Base-by-base conservation (phyloP, 176 grass and related monocot genomes). In the Typha latifolia region DNA sequence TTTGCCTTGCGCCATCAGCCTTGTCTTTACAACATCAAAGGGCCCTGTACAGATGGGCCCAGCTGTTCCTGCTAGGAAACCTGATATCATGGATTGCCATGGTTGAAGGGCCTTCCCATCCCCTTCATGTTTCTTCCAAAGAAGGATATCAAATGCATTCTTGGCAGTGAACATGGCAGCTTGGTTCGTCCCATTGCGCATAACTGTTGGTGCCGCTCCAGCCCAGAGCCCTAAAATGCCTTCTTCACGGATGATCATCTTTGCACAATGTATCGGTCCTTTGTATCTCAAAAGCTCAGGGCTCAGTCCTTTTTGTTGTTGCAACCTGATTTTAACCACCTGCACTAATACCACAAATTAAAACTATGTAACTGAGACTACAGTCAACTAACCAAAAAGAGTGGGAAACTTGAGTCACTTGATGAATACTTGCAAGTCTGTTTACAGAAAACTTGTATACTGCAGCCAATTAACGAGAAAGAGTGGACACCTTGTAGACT, bases 111-210 rank as follows among this genome's bases (percentile, higher is more conserved):
- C 80, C 70, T 72, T 94, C 0, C 95, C 81, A 3, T 99, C 95
- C 24, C 81, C 83, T 79, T 99, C 95, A 14, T 99, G 73, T 73
- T 99, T 99, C 83, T 90, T 86, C 95, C 95, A 99, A 24, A 99
- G 79, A 64, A 94, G 37, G 27, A 93, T 75, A 21, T 94, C 95
- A 9, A 90, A 94, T 34, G 83, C 70, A 62, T 99, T 99, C 76
- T 99, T 99, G 48, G 86, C 95, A 23, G 89, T 79, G 84, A 99
- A 99, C 95, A 99, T 99, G 51, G 74, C 95, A 32, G 95, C 89
- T 82, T 99, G 95, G 64, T 99, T 99, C 48, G 95, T 99, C 16
- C 93, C 88, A 37, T 97, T 97, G 27, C 93, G 93, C 93, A 97
- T 90, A 1, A 97, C 86, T 5, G 94, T 97, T 63, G 94, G 89